Evolutionary conservation across 352 stramenopile genomes (phyloP).

Genomic region (Globisporangium sylvaticum): DNA sequence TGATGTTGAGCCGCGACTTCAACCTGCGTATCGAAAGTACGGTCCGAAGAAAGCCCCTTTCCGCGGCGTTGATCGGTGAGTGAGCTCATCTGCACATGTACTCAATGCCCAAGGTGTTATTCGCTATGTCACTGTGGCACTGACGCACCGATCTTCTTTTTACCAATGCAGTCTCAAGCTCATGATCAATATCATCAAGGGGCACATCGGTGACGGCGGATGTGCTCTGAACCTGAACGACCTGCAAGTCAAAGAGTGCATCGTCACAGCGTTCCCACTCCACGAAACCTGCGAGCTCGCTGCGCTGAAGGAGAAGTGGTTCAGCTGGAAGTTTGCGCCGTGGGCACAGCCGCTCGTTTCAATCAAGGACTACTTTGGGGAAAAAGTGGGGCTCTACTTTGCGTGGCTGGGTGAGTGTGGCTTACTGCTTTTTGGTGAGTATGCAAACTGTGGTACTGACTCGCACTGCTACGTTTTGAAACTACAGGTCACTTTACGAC

Average conservation of each 20-base stretch:
- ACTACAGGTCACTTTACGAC: constrained; percentile 86
- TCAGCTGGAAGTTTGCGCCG: constrained; percentile 54
- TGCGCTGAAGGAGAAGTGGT: constrained; percentile 52
- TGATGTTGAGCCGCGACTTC: constrained; percentile 58
- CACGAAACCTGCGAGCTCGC: constrained; percentile 51
- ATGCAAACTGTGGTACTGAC: background rate
- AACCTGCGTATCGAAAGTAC: constrained; percentile 66
- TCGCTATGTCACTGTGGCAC: background rate
- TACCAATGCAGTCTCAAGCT: constrained; percentile 48
- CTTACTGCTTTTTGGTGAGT: background rate
- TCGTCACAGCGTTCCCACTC: constrained; percentile 58
- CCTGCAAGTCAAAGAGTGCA: constrained; percentile 48
- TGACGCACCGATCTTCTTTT: background rate
- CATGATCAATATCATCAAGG: constrained; percentile 66
- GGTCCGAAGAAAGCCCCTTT: constrained; percentile 67
- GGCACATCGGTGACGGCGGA: constrained; percentile 46
- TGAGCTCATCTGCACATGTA: background rate
- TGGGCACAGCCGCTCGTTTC: constrained; percentile 49
- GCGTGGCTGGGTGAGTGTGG: constrained; percentile 84
- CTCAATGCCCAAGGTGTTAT: background rate
- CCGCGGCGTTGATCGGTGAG: constrained; percentile 59
- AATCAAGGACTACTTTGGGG: constrained; percentile 85
- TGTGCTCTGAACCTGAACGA: constrained; percentile 55
- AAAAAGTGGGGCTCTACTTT: constrained; percentile 97
- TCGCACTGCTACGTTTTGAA: background rate